Evolutionary conservation across 2,329 filamentous ascomycete species (phyloP), one percentile per base, ranked within the genome.

Genomic region (Reticulascus tulasneorum): DNA sequence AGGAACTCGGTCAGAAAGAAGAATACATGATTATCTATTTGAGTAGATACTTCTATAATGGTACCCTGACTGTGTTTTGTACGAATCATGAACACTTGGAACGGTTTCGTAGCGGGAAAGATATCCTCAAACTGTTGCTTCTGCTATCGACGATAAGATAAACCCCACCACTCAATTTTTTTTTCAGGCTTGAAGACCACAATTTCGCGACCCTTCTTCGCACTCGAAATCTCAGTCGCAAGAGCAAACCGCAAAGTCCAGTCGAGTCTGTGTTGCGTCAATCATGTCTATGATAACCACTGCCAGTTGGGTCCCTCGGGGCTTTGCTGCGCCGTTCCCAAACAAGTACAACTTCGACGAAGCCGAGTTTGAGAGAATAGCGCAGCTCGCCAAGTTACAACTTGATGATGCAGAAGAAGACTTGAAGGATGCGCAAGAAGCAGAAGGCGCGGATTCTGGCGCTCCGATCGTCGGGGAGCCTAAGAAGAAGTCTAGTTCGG

Each of bases 341-440:
- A 73, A 75, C 25, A 86, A 85, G 59, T 86, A 86, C 57, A 77
- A 82, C 40, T 78, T 89, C 38, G 79, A 88, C 60, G 84, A 89
- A 57, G 72, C 75, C 45, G 84, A 89, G 59, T 86, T 85, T 52
- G 75, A 79, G 53, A 77, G 85, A 52, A 89, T 89, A 66, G 82
- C 83, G 12, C 73, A 76, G 54, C 70, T 89, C 46, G 84, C 84
- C 20, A 81, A 84, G 60, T 68, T 87, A 44, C 84, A 94, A 64
- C 76, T 96, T 21, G 87, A 96, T 55, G 93, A 97, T 63, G 93
- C 93, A 18, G 84, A 91, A 54, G 86, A 90, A 19, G 90, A 93
- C 54, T 65, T 94, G 44, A 78, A 84, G 47, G 81, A 85, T 50
- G 88, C 88, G 9, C 71, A 79, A 54, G 73, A 60, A 20, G 44